Percentiles rank a stretch among this genome's conserved stretches.
Evolutionary conservation across 768 basidiomycete genomes (phyloP).

Genomic region (Tylopilus sp.): DNA sequence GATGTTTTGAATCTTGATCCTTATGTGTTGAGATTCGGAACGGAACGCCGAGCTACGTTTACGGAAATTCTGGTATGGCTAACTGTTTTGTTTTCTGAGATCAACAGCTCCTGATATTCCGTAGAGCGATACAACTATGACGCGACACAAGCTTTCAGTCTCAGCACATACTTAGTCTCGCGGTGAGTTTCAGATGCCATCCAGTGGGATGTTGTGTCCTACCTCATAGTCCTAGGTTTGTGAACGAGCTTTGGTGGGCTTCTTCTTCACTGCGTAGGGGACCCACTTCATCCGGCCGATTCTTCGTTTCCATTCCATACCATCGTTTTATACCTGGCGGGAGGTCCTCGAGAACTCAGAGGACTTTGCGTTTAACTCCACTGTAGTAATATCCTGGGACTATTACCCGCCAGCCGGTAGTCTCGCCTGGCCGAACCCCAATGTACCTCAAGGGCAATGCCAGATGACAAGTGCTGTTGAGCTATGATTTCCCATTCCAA

Average conservation of each 20-base stretch:
- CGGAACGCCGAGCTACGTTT: too few species aligned
- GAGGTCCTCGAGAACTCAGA: constrained; percentile 48
- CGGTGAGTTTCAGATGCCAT: constrained; percentile 28
- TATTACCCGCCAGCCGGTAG: constrained; percentile 54
- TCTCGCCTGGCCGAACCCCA: constrained; percentile 51
- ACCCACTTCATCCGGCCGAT: neutral
- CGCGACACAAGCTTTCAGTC: constrained; percentile 48
- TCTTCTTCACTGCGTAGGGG: neutral
- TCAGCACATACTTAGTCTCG: constrained; percentile 49
- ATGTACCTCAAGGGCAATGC: constrained; percentile 48
- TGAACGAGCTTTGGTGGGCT: constrained; percentile 56
- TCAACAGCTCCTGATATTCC: constrained; percentile 10
- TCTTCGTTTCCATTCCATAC: constrained; percentile 58
- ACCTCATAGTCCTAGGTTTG: constrained; percentile 36
- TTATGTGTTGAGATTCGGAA: too few species aligned
- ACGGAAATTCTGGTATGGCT: too few species aligned
- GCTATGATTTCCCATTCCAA: constrained; percentile 53
- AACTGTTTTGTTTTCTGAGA: too few species aligned
- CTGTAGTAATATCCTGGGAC: constrained; percentile 52
- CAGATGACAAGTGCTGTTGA: constrained; percentile 52
- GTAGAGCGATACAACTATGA: constrained; percentile 58
- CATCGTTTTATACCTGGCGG: constrained; percentile 59
- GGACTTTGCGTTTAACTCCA: constrained; percentile 57
- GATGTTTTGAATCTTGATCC: constrained; percentile 23
- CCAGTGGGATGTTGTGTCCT: neutral